These are phyloP conservation scores for Pseudogymnoascus sp. DNA, from an alignment of 2,329 filamentous ascomycete genomes.

Conservation along the genomic window DNA sequence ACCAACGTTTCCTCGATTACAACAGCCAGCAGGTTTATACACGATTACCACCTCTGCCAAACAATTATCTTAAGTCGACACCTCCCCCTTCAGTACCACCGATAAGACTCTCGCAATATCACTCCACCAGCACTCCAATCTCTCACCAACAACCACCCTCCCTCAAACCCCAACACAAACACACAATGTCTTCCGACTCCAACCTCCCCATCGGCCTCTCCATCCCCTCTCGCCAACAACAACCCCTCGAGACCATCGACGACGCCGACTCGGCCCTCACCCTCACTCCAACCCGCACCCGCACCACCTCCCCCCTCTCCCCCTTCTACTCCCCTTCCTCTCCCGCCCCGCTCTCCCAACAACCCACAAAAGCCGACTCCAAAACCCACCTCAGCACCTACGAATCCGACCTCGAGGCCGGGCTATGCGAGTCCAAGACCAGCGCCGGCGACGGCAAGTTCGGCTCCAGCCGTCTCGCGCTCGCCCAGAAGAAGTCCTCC, in stretches of 20 bases:
- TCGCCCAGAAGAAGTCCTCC: neutral
- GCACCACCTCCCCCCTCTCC: conserved; percentile 14
- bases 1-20: neutral
- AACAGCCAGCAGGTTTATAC: neutral
- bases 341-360: conserved; percentile 16
- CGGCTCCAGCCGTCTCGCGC: neutral
- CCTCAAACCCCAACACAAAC: neutral
- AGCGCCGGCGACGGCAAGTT: neutral
- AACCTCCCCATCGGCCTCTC: neutral
- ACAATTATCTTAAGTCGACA: neutral
- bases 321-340: conserved; percentile 17
- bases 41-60: neutral
- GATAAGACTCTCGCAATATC: neutral
- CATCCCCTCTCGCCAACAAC: neutral
- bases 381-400: conserved; percentile 17
- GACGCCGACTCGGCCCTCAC: conserved; percentile 4
- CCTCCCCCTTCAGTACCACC: neutral
- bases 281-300: neutral
- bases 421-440: conserved; percentile 7
- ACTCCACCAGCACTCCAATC: too few species aligned
- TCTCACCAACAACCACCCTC: neutral
- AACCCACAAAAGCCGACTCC: conserved; percentile 19
- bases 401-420: conserved; percentile 20
- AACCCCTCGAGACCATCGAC: neutral
- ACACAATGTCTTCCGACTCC: neutral